Evolutionary conservation across 768 basidiomycete genomes (phyloP), one percentile per base, ranked within the genome.

Genomic region (Rhizopogon roseolus): DNA sequence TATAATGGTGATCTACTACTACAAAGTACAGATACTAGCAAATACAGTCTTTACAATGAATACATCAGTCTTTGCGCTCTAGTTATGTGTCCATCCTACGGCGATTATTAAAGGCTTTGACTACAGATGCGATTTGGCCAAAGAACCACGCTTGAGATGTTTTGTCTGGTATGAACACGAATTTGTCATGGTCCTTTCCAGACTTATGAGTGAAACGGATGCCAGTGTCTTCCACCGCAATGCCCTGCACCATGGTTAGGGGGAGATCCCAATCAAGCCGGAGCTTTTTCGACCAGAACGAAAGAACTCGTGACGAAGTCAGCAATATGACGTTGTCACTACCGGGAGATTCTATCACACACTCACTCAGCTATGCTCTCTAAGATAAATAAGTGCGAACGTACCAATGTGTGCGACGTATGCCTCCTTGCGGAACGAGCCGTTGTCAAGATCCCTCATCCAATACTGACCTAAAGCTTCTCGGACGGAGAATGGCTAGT

Each of bases 391-490:
- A 38, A n/a, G 39, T 28, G 25, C 16, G 38, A 16, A 62, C 85
- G 64, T 65, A 93, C 92, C 85, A 56, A 96, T 86, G 63, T 98
- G 96, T 5, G 95, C 96, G 48, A 98, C 86, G 64, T 98, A 98
- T 28, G 73, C 73, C 63, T 98, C 94, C 56, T 79, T 74, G 55
- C 92, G 82, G 69, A 88, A 98, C 14, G 82, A 77, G 9, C 96
- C 97, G 54, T 91, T 85, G 59, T 94, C 92, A 14, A 98, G 70
- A 65, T 98, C 96, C 71, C 85, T 91, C 79, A 98, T 86, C 96
- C 97, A 98, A 61, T 88, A 92, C 70, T 98, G 97, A 6, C 97
- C 97, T 7, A 90, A 72, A 0, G 95, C 92, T 67, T 97, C 95
- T 6, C 94, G 86, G 36, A 82, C 80, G 46, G 90, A 90, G 71